Evolutionary conservation across 768 basidiomycete species (phyloP).

Genomic region (Boletus reticulatus): DNA sequence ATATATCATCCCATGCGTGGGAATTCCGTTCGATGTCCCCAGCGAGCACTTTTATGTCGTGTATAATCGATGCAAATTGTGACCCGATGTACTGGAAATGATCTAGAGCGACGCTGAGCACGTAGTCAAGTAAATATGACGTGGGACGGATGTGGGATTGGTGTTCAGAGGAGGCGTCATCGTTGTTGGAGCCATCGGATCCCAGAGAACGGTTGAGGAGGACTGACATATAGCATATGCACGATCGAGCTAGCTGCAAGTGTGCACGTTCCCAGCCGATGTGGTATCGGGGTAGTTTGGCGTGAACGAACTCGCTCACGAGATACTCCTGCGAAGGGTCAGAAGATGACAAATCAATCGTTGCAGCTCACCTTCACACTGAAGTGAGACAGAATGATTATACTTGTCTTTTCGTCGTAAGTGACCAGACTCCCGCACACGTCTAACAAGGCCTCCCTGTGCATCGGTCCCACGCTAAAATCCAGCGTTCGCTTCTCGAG

Average conservation of each 20-base stretch:
- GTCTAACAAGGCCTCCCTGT: neutral
- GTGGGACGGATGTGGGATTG: neutral
- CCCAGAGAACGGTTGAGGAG: neutral
- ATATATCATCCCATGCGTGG: neutral
- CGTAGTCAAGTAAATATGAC: neutral
- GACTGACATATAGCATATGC: conserved; percentile 5
- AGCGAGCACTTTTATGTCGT: neutral
- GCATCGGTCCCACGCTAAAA: neutral
- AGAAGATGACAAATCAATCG: neutral
- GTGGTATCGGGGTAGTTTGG: neutral
- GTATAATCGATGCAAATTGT: neutral
- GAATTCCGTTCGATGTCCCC: neutral
- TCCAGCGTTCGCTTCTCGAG: neutral
- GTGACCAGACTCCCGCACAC: conserved; percentile 7
- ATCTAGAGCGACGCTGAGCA: neutral
- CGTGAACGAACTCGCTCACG: neutral
- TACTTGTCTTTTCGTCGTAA: neutral
- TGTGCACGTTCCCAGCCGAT: neutral
- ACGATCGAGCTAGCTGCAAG: neutral
- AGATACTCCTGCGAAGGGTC: neutral
- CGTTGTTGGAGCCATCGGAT: neutral
- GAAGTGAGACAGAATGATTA: conserved; percentile 1
- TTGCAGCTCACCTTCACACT: conserved; percentile 1
- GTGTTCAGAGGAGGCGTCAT: neutral
- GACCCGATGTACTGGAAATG: neutral